Conservation (phyloP, 257 asterid species). For the Haberlea rhodopensis region DNA sequence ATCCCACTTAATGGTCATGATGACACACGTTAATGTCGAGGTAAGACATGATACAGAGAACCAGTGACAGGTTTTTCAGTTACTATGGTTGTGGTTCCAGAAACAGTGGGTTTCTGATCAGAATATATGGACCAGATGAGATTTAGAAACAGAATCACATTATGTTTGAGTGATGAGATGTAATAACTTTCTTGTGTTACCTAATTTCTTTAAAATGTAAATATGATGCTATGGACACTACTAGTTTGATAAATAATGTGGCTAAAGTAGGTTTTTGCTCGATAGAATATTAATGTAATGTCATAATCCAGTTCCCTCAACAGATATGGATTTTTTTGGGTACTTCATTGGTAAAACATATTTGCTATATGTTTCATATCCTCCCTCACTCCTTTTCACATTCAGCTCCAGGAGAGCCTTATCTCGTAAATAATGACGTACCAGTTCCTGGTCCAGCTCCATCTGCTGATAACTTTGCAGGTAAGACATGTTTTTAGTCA, state of each 20-base stretch:
- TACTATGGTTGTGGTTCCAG: too few species aligned
- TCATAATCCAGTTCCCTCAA: not conserved
- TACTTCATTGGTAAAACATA: not conserved
- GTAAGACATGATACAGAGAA: not conserved
- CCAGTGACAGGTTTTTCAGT: not conserved
- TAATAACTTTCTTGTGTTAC: not conserved
- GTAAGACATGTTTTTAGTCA: conserved; percentile 38
- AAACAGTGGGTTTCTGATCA: not conserved
- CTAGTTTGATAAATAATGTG: not conserved
- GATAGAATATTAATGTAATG: not conserved
- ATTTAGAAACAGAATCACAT: not conserved
- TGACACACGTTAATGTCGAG: not conserved
- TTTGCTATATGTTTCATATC: not conserved
- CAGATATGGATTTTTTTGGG: not conserved
- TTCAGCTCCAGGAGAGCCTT: conserved; percentile 89
- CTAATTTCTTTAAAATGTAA: not conserved
- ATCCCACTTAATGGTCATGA: not conserved
- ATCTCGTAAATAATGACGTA: conserved; percentile 41
- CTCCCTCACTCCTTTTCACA: conserved; percentile 3
- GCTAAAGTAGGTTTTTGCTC: not conserved
- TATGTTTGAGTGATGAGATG: not conserved
- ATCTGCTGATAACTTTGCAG: conserved; percentile 47
- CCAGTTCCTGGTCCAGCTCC: conserved; percentile 75
- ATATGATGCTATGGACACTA: not conserved
- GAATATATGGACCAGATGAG: not conserved